Evolutionary conservation across 805 yeast species (phyloP).

Genomic region (Candida pseudoglaebosa): DNA sequence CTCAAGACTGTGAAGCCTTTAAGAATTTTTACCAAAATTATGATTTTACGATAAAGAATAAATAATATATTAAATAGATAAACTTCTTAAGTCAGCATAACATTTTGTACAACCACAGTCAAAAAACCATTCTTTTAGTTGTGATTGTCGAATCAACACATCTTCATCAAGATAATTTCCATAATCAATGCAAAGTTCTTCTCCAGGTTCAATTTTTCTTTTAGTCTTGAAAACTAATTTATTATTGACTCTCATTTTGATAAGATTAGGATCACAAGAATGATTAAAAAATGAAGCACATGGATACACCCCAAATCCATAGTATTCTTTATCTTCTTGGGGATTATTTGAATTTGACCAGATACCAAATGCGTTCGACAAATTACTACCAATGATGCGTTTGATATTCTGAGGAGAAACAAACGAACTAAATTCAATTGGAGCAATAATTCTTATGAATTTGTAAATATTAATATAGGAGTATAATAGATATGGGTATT

Average conservation of each 20-base stretch:
- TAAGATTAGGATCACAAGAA: conserved; percentile 56
- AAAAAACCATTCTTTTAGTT: conserved; percentile 56
- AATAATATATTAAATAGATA: conserved; percentile 1
- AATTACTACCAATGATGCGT: conserved; percentile 51
- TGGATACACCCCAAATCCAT: conserved; percentile 60
- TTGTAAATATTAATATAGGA: conserved; percentile 48
- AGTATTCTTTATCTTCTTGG: conserved; percentile 48
- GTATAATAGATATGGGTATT: conserved; percentile 45
- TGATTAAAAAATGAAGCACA: conserved; percentile 67
- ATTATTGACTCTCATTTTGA: conserved; percentile 39
- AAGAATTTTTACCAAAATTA: conserved; percentile 49
- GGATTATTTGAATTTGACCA: conserved; percentile 44
- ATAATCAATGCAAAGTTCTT: conserved; percentile 58
- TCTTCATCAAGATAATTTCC: conserved; percentile 46
- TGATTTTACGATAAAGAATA: conserved; percentile 42
- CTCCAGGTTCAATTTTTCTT: conserved; percentile 36
- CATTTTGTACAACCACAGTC: conserved; percentile 52
- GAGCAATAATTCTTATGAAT: conserved; percentile 40
- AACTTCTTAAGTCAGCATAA: conserved; percentile 14
- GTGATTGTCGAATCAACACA: conserved; percentile 36
- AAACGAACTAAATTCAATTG: conserved; percentile 26
- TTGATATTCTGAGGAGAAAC: conserved; percentile 41
- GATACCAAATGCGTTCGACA: conserved; percentile 67
- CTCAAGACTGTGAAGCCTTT: conserved; percentile 57
- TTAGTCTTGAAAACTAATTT: conserved; percentile 41